Percentiles rank a stretch among this genome's conserved stretches.
Conservation (phyloP, 148 eudicot genomes). For the Agrostemma githago region DNA sequence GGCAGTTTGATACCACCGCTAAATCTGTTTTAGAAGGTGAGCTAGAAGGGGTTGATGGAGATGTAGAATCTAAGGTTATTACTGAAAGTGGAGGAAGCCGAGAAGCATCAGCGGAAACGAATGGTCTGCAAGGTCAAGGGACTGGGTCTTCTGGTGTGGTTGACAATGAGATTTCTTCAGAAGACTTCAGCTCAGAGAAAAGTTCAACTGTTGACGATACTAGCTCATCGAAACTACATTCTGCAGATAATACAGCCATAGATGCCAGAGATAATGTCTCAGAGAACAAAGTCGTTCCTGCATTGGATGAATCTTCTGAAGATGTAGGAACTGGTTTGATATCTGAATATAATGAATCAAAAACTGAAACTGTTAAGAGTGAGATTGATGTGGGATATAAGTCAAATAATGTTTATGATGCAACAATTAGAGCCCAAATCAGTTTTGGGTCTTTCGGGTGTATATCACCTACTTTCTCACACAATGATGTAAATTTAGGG, state of each 20-base stretch:
- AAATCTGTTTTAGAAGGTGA: slow-evolving; percentile 18
- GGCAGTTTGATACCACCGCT: slow-evolving; percentile 20
- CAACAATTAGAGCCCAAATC: slow-evolving; percentile 24
- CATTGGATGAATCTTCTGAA: slow-evolving; percentile 13
- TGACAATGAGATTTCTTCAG: slow-evolving; percentile 19
- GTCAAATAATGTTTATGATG: slow-evolving; percentile 19
- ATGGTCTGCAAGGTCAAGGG: slow-evolving; percentile 12
- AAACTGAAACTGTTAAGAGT: slow-evolving; percentile 23
- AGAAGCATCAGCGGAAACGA: slow-evolving; percentile 19
- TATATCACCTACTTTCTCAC: slow-evolving; percentile 17
- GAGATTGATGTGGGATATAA: slow-evolving; percentile 22
- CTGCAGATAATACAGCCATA: slow-evolving; percentile 3
- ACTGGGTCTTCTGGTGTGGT: slow-evolving; percentile 20
- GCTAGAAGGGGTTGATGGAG: slow-evolving; percentile 23
- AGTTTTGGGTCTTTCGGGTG: slow-evolving; percentile 33
- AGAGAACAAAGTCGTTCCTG: slow-evolving; percentile 18
- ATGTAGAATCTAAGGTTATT: slow-evolving; percentile 20
- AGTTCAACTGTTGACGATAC: slow-evolving; percentile 17
- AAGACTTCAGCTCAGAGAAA: slow-evolving; percentile 17
- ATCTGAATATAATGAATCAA: slow-evolving; percentile 18
- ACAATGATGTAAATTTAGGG: slow-evolving; percentile 17
- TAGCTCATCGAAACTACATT: neutral
- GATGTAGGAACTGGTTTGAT: slow-evolving; percentile 10
- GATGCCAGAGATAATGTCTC: slow-evolving; percentile 6
- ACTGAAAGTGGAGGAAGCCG: slow-evolving; percentile 19